These are phyloP conservation scores for Diaporthe aspalathi DNA, from an alignment of 2,329 filamentous ascomycete species.

Conservation along the genomic window DNA sequence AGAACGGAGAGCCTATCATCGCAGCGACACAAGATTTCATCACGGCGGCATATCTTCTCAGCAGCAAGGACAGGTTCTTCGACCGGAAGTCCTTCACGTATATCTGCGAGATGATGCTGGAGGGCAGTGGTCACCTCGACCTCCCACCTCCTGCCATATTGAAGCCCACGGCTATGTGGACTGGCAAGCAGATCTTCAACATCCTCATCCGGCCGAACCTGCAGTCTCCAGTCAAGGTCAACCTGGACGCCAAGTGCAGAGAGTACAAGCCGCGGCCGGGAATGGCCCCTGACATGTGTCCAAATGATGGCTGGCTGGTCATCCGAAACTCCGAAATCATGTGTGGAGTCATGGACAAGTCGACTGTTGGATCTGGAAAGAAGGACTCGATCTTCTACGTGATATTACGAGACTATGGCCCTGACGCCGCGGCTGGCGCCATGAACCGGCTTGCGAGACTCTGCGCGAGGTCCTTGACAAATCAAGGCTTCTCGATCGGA, in stretches of 20 bases:
- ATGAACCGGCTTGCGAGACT: constrained; percentile 96
- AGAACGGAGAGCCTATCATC: constrained; percentile 98
- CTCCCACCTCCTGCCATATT: constrained; percentile 87
- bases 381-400: constrained; percentile 99
- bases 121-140: constrained; percentile 80
- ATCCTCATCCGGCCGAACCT: constrained; percentile 91
- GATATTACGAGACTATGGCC: constrained; percentile 93
- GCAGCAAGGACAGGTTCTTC: constrained; percentile 92
- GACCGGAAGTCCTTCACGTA: constrained; percentile 90
- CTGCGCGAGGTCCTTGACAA: constrained; percentile 87
- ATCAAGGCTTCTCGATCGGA: constrained; percentile 95
- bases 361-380: constrained; percentile 95
- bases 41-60: constrained; percentile 90
- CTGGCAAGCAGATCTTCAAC: constrained; percentile 96
- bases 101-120: constrained; percentile 94
- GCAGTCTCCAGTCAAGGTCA: constrained; percentile 83
- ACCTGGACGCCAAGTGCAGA: constrained; percentile 92
- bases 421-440: constrained; percentile 85
- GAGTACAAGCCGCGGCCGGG: constrained; percentile 75
- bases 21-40: constrained; percentile 99
- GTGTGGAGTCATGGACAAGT: constrained; percentile 98
- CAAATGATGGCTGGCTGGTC: constrained; percentile 90
- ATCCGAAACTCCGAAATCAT: constrained; percentile 97
- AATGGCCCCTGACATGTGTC: constrained; percentile 76
- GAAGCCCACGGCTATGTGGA: constrained; percentile 91